Base-by-base conservation (phyloP, 2,329 filamentous ascomycete genomes). In the Fusarium caatingaense region DNA sequence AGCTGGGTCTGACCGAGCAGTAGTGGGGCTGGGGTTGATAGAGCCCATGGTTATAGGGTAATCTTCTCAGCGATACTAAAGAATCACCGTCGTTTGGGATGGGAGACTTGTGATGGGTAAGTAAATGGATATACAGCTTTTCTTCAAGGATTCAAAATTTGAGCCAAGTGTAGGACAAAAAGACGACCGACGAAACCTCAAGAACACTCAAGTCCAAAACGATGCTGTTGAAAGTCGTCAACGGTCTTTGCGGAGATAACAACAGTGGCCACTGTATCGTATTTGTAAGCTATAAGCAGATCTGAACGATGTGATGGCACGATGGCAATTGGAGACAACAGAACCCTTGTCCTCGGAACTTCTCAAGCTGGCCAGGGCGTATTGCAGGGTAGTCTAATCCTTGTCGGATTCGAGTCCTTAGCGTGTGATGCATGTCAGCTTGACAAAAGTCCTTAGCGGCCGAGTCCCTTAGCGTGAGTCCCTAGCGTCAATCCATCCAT, bases 401-500 rank as follows among this genome's bases (percentile, higher is more conserved):
- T 21, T 30, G 53, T 48, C 42, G 30, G 15, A n/a, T 28, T 16
- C 18, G 30, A 48, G 42, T 56, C 53, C 53, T 40, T 48, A 48
- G 42, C n/a, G 42, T 23, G 53, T 10, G 28, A 30, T 48, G 53
- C 42, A 56, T 56, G 53, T 56, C 53, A 56, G 53, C 30, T 56
- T 48, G 30, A 56, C 53, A 56, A 21, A 23, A 56, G 53, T 56
- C 53, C 53, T 23, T 56, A 18, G 53, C 30, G 30, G 42, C 42
- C 42, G 53, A 56, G 53, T 56, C 53, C 53, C 42, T 28, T 47
- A 56, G 53, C 53, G 53, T 18, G 42, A 56, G 53, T 56, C 53
- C 53, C 30, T 48, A 48, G 53, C 23, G 42, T 40, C n/a, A 21
- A 40, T 34, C 12, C 16, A 34, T 20, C 16, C 30, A 42, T 16